These are phyloP conservation scores for Coriaria nepalensis DNA, from an alignment of 306 rosid species.

Conservation along the genomic window DNA sequence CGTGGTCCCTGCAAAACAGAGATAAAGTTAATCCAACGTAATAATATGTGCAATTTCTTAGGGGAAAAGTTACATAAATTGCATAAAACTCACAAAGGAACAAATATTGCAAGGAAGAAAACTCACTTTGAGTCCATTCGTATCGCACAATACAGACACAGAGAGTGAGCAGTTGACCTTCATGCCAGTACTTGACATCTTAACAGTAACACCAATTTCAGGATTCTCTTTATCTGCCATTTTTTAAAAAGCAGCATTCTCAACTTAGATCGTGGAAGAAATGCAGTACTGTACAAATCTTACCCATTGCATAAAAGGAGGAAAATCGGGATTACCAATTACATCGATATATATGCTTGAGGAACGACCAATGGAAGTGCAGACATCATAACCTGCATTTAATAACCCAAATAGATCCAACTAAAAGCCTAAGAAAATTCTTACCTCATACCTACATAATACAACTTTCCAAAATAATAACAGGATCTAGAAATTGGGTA, in stretches of 20 bases:
- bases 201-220: slow-evolving; percentile 54
- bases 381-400: slow-evolving; percentile 71
- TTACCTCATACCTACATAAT: background rate
- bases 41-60: background rate
- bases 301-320: background rate
- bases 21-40: slow-evolving; percentile 12
- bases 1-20: slow-evolving; percentile 50
- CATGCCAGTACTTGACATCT: slow-evolving; percentile 44
- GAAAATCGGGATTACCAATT: slow-evolving; percentile 40
- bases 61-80: slow-evolving; percentile 3
- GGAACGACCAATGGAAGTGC: slow-evolving; percentile 54
- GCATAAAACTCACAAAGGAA: background rate
- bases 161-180: slow-evolving; percentile 70
- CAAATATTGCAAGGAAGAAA: slow-evolving; percentile 5
- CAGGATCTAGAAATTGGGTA: background rate
- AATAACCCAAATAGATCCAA: slow-evolving; percentile 14
- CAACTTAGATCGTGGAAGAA: slow-evolving; percentile 5
- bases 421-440: slow-evolving; percentile 20
- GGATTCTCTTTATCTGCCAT: slow-evolving; percentile 71
- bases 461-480: background rate
- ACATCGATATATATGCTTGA: slow-evolving; percentile 33
- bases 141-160: slow-evolving; percentile 66
- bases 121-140: slow-evolving; percentile 52
- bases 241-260: slow-evolving; percentile 15
- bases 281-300: background rate